These are phyloP conservation scores for Scedosporium boydii DNA, from an alignment of 2,329 filamentous ascomycete species.

Conservation along the genomic window DNA sequence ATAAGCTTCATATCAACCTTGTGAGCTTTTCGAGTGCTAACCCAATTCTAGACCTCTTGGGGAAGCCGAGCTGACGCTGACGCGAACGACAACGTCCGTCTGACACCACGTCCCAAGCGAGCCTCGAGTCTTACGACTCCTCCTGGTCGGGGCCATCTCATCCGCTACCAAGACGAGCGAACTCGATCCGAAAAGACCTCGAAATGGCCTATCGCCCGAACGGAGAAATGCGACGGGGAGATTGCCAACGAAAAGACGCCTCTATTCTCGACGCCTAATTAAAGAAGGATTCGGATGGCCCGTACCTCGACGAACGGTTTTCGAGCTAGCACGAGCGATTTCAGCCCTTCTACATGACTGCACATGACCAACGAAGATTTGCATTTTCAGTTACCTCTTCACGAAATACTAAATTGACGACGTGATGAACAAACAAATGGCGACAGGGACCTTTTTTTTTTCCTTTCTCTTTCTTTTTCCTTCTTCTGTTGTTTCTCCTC, in stretches of 20 bases:
- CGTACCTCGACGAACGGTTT: neutral
- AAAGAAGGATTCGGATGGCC: neutral
- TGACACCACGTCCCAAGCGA: constrained; percentile 38
- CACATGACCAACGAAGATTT: constrained; percentile 1
- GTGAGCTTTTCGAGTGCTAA: constrained; percentile 3
- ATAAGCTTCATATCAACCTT: neutral
- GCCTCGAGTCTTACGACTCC: constrained; percentile 6
- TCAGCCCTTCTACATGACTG: neutral
- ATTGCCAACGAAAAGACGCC: constrained; percentile 1
- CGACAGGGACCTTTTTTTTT: neutral
- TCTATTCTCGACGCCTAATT: neutral
- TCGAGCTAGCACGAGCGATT: neutral
- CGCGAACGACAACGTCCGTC: constrained; percentile 65
- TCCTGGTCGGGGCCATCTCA: constrained; percentile 2
- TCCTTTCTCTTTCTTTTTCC: neutral
- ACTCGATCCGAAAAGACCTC: neutral
- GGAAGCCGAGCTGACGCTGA: constrained; percentile 89
- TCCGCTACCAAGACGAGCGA: constrained; percentile 4
- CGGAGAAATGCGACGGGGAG: neutral
- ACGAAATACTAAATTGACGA: constrained; percentile 5
- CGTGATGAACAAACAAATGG: constrained; percentile 2
- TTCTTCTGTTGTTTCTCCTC: neutral
- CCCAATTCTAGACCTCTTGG: constrained; percentile 68
- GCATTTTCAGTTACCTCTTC: neutral
- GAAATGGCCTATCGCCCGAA: neutral